A percentile compares a stretch with the other conserved stretches of the same genome.
Conservation (phyloP, 345 rosid species). For the Euphorbia peplus region DNA sequence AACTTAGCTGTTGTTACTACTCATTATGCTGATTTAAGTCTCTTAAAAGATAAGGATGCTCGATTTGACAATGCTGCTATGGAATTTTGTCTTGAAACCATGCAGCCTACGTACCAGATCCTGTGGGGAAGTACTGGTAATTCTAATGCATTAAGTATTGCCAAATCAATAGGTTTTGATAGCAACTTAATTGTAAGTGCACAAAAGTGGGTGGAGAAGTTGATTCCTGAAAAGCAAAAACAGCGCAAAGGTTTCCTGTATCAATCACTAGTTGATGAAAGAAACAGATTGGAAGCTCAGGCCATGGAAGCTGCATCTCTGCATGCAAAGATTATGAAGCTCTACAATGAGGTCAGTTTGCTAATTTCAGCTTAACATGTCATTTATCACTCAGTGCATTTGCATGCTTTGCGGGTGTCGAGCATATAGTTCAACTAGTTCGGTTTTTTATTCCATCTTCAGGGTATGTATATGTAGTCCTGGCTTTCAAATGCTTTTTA, state of each 20-base stretch:
- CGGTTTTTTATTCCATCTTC: background rate
- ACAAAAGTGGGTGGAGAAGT: constrained; percentile 60
- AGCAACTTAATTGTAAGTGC: constrained; percentile 57
- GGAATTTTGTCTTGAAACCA: constrained; percentile 86
- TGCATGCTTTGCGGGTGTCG: background rate
- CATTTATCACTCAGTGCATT: constrained; percentile 2
- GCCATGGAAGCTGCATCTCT: constrained; percentile 50
- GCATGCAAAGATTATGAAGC: constrained; percentile 56
- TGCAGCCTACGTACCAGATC: constrained; percentile 72
- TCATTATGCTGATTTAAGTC: constrained; percentile 86
- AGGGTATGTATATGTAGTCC: no score
- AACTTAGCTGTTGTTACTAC: constrained; percentile 76
- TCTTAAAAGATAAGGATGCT: constrained; percentile 62
- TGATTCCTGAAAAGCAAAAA: constrained; percentile 67
- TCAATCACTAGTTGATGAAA: constrained; percentile 74
- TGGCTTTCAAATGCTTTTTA: no score
- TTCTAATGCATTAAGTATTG: constrained; percentile 84
- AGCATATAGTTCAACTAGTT: background rate
- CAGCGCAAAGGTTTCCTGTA: constrained; percentile 62
- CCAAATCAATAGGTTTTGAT: constrained; percentile 77
- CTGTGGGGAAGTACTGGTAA: constrained; percentile 83
- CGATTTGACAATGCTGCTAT: constrained; percentile 85
- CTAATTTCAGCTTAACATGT: background rate
- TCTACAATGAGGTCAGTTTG: constrained; percentile 62
- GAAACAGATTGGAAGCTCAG: constrained; percentile 60